Evolutionary conservation across 1,284 basidiomycete species (phyloP).

Genomic region (Vanrija sp.): DNA sequence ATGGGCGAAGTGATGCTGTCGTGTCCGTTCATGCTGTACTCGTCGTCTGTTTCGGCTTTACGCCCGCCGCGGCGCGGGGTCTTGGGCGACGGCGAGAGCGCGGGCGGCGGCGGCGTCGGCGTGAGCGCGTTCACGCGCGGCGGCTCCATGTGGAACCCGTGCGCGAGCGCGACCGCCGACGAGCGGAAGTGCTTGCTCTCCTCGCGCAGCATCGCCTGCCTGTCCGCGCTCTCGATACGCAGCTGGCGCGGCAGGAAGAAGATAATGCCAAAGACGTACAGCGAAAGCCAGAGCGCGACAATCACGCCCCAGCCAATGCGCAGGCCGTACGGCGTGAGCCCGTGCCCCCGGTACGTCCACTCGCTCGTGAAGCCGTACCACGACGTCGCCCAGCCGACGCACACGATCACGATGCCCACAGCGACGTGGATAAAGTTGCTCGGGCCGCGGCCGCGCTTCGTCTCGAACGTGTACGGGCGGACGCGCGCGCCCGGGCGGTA

Average conservation of each 20-base stretch:
- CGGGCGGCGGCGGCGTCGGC: too few species aligned
- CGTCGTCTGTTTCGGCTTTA: too few species aligned
- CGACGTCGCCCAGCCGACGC: conserved; percentile 27
- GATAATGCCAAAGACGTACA: conserved; percentile 24
- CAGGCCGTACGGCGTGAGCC: conserved; percentile 17
- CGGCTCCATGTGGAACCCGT: conserved; percentile 1
- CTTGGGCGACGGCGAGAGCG: too few species aligned
- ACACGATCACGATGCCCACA: conserved; percentile 28
- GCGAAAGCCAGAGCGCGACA: conserved; percentile 13
- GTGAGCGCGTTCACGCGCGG: neutral
- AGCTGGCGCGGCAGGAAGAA: conserved; percentile 23
- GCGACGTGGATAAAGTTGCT: conserved; percentile 34
- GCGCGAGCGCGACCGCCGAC: conserved; percentile 1
- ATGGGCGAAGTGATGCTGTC: neutral
- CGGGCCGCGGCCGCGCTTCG: conserved; percentile 29
- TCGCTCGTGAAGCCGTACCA: conserved; percentile 33
- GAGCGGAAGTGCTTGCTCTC: conserved; percentile 8
- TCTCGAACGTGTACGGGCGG: conserved; percentile 14
- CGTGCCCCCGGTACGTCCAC: conserved; percentile 27
- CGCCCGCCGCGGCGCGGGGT: too few species aligned
- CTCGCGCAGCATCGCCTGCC: conserved; percentile 3
- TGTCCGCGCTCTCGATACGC: conserved; percentile 8
- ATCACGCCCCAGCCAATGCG: conserved; percentile 37
- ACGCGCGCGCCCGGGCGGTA: conserved; percentile 12
- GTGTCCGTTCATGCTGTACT: neutral